Evolutionary conservation across 306 rosid species (phyloP), one percentile per base, ranked within the genome.

Genomic region (Chamaecrista fasciculata): DNA sequence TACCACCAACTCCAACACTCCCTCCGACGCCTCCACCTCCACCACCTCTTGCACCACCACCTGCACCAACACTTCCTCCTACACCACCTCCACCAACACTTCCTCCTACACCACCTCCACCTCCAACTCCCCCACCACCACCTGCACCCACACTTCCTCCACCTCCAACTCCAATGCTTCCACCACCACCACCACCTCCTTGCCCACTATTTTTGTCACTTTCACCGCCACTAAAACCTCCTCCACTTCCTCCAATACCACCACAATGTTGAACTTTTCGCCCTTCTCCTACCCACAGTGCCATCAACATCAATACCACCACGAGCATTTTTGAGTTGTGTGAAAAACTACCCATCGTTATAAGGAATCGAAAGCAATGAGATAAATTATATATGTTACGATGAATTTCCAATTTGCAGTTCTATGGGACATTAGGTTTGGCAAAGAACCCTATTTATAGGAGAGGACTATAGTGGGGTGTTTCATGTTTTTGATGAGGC

Each of bases 391-490:
- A 25, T 48, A 52, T 15, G 23, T 23, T 52, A 51, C 20, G n/a
- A 18, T 6, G 18, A 52, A 25, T 40, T 49, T 53, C 69, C 36
- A 58, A n/a, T n/a, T n/a, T n/a, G n/a, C n/a, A 25, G 58, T 49
- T 77, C 11, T 19, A 51, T 59, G 51, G 70, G 5, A 3, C 47
- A 31, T 49, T 36, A 59, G 67, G 44, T n/a, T 61, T 63, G 26
- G 40, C 68, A 48, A 73, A 46, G 61, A 34, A 37, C 44, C 28
- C 36, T 78, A 61, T 78, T 82, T 82, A 82, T 71, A 78, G 18
- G 46, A 11, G 31, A 34, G 25, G 21, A 49, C 42, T 29, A 29
- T 7, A 62, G 24, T 25, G 42, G 3, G 6, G n/a, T n/a, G n/a
- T n/a, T n/a, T n/a, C n/a, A 58, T 19, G 43, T 61, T 7, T 5